phyloP scores from a whole-genome alignment of 305 asterid species.

The Fraxinus albicans region DNA sequence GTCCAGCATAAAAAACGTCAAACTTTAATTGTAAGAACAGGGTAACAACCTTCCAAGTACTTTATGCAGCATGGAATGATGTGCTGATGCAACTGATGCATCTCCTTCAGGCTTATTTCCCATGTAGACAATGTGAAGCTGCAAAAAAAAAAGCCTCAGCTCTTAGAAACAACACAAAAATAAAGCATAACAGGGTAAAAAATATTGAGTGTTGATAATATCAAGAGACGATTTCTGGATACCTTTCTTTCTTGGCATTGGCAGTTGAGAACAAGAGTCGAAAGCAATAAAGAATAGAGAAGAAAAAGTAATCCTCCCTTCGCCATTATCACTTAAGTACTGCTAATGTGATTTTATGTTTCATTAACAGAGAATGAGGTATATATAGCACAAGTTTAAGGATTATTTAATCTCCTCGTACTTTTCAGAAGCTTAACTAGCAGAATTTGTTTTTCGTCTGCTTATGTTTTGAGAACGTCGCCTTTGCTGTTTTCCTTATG shows the following conservation, averaged over 20 bases:
- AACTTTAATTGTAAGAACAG: background rate
- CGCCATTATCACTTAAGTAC: background rate
- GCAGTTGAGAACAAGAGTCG: background rate
- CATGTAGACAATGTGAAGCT: conserved; percentile 57
- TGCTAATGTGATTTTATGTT: background rate
- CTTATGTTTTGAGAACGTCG: background rate
- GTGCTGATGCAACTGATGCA: conserved; percentile 25
- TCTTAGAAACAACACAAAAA: background rate
- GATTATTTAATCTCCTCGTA: background rate
- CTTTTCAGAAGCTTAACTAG: background rate
- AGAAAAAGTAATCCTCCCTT: background rate
- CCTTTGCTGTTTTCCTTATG: background rate
- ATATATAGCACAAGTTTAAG: background rate
- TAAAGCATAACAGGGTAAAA: background rate
- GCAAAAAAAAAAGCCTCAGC: background rate
- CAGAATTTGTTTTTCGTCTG: background rate
- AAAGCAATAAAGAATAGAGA: background rate
- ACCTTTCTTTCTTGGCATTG: conserved; percentile 6
- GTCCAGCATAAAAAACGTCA: background rate
- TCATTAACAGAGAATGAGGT: background rate
- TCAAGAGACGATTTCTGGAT: background rate
- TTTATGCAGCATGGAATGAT: conserved; percentile 43
- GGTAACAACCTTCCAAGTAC: conserved; percentile 48
- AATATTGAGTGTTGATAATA: background rate
- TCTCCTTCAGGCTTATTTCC: conserved; percentile 41